Evolutionary conservation across 208 protist genomes (phyloP).

Genomic region (Lotmaria passim): DNA sequence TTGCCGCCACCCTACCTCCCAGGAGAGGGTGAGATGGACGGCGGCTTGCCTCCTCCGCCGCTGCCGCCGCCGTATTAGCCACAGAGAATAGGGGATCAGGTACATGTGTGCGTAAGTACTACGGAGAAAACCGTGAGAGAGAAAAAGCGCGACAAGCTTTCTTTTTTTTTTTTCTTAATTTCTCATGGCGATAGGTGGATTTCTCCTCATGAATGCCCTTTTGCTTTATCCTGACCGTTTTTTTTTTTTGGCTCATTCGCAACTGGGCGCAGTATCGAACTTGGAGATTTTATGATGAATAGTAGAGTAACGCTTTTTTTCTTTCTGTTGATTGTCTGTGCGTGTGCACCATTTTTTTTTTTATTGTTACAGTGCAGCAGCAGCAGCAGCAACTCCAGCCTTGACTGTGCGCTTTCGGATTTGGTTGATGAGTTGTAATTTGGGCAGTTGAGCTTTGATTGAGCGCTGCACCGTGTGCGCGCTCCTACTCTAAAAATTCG

Average conservation of each 20-base stretch:
- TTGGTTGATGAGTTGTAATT: neutral
- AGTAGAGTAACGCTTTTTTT: constrained; percentile 2
- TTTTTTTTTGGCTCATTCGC: neutral
- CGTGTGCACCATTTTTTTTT: neutral
- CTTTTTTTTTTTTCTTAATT: constrained; percentile 12
- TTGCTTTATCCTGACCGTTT: neutral
- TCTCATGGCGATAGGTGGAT: too few relatives aligned
- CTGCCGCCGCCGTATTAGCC: constrained; percentile 34
- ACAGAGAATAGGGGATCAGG: too few relatives aligned
- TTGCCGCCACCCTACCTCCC: constrained; percentile 45
- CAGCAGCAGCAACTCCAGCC: too few relatives aligned
- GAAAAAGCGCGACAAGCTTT: neutral
- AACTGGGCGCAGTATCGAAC: too few relatives aligned
- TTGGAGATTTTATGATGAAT: neutral
- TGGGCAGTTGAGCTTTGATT: neutral
- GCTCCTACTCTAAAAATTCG: neutral
- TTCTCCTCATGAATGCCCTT: too few relatives aligned
- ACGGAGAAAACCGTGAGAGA: too few relatives aligned
- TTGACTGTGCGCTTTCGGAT: neutral
- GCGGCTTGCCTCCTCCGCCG: constrained; percentile 18
- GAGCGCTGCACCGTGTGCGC: neutral
- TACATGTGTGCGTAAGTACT: too few relatives aligned
- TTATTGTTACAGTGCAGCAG: neutral
- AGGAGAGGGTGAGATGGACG: constrained; percentile 13
- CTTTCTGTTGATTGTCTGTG: neutral